phyloP scores from a whole-genome alignment of 2,329 filamentous ascomycete genomes.

The Talaromyces piceae region DNA sequence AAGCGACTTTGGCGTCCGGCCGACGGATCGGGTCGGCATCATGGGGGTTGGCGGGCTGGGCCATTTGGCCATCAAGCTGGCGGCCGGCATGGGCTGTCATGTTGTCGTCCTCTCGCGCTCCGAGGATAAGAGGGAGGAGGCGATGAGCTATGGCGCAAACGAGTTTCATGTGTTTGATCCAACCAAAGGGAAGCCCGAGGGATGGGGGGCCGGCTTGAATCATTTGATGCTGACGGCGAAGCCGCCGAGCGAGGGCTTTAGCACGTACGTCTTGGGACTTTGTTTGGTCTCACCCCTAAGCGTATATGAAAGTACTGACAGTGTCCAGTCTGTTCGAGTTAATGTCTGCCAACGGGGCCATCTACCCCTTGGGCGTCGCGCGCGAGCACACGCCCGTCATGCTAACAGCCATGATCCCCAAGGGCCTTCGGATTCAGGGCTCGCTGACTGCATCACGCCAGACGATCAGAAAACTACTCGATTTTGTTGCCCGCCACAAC shows the following conservation, averaged over 20 bases:
- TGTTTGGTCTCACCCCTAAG: not conserved
- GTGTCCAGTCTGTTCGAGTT: not conserved
- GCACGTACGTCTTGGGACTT: not conserved
- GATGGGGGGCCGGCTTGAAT: not conserved
- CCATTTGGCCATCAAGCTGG: constrained; percentile 62
- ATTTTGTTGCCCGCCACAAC: constrained; percentile 14
- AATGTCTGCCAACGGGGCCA: not conserved
- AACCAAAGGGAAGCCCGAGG: constrained; percentile 24
- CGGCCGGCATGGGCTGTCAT: constrained; percentile 60
- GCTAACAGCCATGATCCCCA: not conserved
- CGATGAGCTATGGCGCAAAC: constrained; percentile 47
- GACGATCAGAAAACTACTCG: constrained; percentile 8
- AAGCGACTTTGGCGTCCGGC: constrained; percentile 48
- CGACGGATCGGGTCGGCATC: constrained; percentile 61
- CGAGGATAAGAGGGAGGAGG: constrained; percentile 22
- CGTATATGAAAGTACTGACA: not conserved
- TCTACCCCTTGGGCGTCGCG: not conserved
- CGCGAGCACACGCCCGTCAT: not conserved
- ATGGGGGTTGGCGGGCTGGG: constrained; percentile 64
- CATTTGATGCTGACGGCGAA: not conserved
- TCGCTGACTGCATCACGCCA: not conserved
- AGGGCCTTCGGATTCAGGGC: not conserved
- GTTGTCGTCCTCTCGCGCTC: constrained; percentile 26
- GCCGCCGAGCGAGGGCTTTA: not conserved
- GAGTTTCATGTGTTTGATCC: constrained; percentile 60